Percentiles rank a stretch among this genome's conserved stretches.
phyloP scores from a whole-genome alignment of 176 grass and related monocot genomes.

The Oryza australiensis region DNA sequence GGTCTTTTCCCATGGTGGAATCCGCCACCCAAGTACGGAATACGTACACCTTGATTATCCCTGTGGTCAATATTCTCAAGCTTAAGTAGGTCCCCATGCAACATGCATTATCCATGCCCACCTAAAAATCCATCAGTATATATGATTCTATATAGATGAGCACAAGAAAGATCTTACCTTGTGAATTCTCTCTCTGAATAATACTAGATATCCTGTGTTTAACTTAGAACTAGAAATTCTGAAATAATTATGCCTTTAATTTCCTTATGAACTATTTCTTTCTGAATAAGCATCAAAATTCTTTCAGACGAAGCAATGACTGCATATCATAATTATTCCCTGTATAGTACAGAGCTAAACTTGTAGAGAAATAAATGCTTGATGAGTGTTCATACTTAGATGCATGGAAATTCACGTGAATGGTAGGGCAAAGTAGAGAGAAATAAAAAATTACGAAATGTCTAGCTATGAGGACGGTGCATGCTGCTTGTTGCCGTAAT shows the following conservation, averaged over 20 bases:
- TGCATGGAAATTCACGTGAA: constrained; percentile 16
- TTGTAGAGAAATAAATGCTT: not conserved
- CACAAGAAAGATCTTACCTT: not conserved
- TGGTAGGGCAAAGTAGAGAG: not conserved
- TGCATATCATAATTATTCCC: not conserved
- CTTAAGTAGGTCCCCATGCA: constrained; percentile 1
- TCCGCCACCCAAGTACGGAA: constrained; percentile 2
- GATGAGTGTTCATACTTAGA: constrained; percentile 1
- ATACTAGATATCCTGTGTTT: not conserved
- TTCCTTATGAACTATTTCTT: not conserved
- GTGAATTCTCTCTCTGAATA: not conserved
- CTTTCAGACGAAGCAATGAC: not conserved
- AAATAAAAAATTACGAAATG: not conserved
- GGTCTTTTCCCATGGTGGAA: not conserved
- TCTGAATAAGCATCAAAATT: not conserved
- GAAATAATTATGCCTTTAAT: not conserved
- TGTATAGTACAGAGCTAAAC: not conserved
- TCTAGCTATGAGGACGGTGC: not conserved
- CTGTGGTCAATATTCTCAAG: constrained; percentile 44
- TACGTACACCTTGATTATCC: not conserved
- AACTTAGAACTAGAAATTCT: not conserved
- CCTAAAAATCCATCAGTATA: not conserved
- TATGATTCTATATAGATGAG: not conserved
- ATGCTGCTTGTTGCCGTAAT: constrained; percentile 7
- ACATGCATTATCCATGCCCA: not conserved